phyloP scores from a whole-genome alignment of 345 rosid genomes.

The Lepidium africanum region DNA sequence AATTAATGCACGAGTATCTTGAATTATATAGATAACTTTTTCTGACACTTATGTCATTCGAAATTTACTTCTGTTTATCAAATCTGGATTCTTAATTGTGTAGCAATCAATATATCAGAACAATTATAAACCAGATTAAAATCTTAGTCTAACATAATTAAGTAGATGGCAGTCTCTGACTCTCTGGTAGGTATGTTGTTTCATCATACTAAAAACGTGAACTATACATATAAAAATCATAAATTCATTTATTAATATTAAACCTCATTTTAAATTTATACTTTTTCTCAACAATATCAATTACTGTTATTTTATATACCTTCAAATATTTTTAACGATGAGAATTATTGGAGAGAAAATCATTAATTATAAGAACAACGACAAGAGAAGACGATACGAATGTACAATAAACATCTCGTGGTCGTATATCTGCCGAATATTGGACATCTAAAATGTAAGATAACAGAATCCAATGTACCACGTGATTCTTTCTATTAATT shows the following conservation, averaged over 20 bases:
- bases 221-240: neutral
- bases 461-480: slow-evolving; percentile 9
- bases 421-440: neutral
- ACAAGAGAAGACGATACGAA: neutral
- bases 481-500: neutral
- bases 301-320: neutral
- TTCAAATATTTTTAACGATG: neutral
- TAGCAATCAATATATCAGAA: neutral
- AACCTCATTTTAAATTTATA: neutral
- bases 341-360: neutral
- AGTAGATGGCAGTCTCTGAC: neutral
- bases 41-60: too few species aligned
- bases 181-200: slow-evolving; percentile 4
- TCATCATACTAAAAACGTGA: slow-evolving; percentile 22
- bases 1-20: too few species aligned
- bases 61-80: too few species aligned
- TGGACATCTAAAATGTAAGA: neutral
- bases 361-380: neutral
- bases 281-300: too few species aligned
- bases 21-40: too few species aligned
- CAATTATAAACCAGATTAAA: neutral
- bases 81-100: too few species aligned
- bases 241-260: neutral
- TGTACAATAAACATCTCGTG: slow-evolving; percentile 6
- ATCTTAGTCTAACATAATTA: neutral